Conservation (phyloP, 2,329 filamentous ascomycete genomes). For the Shiraia bambusicola region DNA sequence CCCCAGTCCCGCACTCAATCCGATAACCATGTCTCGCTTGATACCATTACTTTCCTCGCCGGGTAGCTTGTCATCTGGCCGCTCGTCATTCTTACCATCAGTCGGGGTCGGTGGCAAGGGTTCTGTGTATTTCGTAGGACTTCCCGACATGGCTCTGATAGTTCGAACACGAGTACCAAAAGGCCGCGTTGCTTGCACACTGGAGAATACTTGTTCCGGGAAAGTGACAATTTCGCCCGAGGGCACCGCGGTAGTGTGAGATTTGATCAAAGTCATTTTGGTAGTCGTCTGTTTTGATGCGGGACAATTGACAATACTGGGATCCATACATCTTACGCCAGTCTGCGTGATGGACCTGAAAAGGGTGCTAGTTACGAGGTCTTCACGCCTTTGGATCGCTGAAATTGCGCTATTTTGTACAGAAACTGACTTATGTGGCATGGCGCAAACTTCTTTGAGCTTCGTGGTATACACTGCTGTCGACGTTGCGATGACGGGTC, state of each 20-base stretch:
- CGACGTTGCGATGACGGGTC: conserved; percentile 50
- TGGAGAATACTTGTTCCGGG: conserved; percentile 39
- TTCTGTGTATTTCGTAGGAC: conserved; percentile 52
- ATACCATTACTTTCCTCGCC: too few relatives aligned
- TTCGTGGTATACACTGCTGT: conserved; percentile 58
- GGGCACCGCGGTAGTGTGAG: conserved; percentile 42
- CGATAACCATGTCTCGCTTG: too few relatives aligned
- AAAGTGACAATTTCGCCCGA: conserved; percentile 43
- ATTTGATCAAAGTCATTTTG: conserved; percentile 42
- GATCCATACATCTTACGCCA: conserved; percentile 49
- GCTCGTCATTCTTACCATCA: too few relatives aligned
- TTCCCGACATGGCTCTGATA: conserved; percentile 47
- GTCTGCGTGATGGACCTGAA: conserved; percentile 48
- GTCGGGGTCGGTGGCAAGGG: too few relatives aligned
- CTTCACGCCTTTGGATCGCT: conserved; percentile 16
- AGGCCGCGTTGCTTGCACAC: conserved; percentile 36
- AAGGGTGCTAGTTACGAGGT: conserved; percentile 46
- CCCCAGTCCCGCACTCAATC: too few relatives aligned
- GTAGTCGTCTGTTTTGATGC: conserved; percentile 51
- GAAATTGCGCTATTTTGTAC: conserved; percentile 2
- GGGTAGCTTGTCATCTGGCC: too few relatives aligned
- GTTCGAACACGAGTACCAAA: conserved; percentile 49
- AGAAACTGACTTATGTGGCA: conserved; percentile 18
- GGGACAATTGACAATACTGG: conserved; percentile 53
- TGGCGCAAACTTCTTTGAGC: conserved; percentile 48